A percentile compares a stretch with the other conserved stretches of the same genome.
Evolutionary conservation across 75 land plant species (phyloP).

Genomic region (Chamaecyparis obtusa): DNA sequence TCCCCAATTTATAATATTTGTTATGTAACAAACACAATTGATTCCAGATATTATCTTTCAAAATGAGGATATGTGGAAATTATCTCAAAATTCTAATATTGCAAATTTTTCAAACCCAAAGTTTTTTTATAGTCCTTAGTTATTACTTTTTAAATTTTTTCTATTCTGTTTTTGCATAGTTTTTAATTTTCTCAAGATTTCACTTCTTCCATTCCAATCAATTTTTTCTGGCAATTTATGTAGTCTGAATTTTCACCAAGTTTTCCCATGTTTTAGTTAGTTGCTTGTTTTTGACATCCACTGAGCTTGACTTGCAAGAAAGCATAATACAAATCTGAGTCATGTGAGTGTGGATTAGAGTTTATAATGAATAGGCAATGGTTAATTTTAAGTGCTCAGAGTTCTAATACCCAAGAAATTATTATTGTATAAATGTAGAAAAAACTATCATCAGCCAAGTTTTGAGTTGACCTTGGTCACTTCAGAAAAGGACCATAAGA

Average conservation of each 20-base stretch:
- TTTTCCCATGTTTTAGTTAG: neutral
- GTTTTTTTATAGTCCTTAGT: neutral
- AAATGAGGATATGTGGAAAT: too few species aligned
- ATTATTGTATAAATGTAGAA: neutral
- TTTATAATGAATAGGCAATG: neutral
- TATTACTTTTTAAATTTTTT: too few species aligned
- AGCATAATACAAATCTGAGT: neutral
- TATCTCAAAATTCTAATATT: too few species aligned
- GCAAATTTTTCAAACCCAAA: neutral
- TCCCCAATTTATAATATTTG: neutral
- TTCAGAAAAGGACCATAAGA: neutral
- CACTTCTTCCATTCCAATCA: neutral
- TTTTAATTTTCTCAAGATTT: neutral
- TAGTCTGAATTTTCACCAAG: neutral
- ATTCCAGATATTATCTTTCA: too few species aligned
- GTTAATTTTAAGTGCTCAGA: neutral
- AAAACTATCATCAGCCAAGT: neutral
- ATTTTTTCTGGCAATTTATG: neutral
- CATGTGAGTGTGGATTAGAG: neutral
- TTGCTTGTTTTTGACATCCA: neutral
- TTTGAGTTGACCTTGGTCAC: neutral
- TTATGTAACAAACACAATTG: too few species aligned
- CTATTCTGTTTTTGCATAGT: neutral
- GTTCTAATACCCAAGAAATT: neutral
- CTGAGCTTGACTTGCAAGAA: neutral